Percentiles rank a stretch among this genome's conserved stretches.
Conservation (phyloP, 306 rosid genomes). For the Cicer yamashitae region DNA sequence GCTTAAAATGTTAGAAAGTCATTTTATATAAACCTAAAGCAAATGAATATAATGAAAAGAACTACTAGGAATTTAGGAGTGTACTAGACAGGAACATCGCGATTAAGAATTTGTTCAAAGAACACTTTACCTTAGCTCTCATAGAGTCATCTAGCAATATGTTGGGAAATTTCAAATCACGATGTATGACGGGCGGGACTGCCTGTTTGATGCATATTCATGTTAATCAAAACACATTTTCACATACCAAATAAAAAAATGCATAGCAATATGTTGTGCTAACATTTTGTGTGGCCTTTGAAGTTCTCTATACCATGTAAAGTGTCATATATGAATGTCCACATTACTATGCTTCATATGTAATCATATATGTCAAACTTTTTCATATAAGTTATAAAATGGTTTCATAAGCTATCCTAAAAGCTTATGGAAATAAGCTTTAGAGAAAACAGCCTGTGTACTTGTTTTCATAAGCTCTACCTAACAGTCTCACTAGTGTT, state of each 20-base stretch:
- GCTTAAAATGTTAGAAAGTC: too few relatives aligned
- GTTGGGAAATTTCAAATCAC: conserved; percentile 92
- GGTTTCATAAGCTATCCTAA: too few relatives aligned
- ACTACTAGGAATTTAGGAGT: too few relatives aligned
- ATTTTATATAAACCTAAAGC: too few relatives aligned
- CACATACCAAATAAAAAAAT: conserved; percentile 24
- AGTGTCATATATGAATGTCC: conserved; percentile 26
- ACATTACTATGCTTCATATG: conserved; percentile 9
- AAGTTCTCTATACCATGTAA: conserved; percentile 49
- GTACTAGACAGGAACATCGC: too few relatives aligned
- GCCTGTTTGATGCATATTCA: conserved; percentile 70
- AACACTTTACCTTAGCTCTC: conserved; percentile 84
- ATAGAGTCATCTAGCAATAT: conserved; percentile 77
- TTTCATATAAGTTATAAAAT: too few relatives aligned
- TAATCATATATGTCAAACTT: conserved; percentile 18
- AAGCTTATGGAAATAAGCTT: neutral
- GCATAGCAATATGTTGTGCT: conserved; percentile 58
- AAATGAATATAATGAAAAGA: too few relatives aligned
- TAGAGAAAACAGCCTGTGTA: neutral
- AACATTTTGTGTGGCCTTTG: conserved; percentile 58
- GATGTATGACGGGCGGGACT: conserved; percentile 92
- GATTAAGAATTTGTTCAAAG: neutral
- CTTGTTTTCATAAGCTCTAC: too few relatives aligned
- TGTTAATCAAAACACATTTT: conserved; percentile 37
- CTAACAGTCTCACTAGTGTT: too few relatives aligned